Conservation (phyloP, 805 yeast genomes). For the Yarrowia bubula region DNA sequence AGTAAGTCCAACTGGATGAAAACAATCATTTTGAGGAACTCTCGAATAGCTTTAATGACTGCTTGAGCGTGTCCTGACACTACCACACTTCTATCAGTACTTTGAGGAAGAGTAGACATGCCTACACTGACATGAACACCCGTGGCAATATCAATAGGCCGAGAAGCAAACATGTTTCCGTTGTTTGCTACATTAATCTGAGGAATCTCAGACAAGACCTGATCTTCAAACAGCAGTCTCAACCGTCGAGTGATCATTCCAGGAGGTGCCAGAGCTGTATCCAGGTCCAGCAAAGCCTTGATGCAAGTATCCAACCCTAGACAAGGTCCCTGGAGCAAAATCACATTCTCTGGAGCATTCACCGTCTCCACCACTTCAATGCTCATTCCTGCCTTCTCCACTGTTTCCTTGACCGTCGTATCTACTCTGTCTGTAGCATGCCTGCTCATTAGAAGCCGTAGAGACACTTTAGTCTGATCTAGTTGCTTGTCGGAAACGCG, state of each 20-base stretch:
- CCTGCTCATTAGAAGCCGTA: constrained; percentile 7
- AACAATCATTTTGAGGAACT: constrained; percentile 14
- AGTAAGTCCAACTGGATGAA: background rate
- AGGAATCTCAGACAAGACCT: background rate
- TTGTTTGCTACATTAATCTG: background rate
- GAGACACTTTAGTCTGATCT: constrained; percentile 1
- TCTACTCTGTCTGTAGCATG: constrained; percentile 9
- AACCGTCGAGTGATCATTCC: constrained; percentile 15
- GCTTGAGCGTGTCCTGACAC: background rate
- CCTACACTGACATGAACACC: constrained; percentile 15
- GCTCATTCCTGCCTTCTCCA: constrained; percentile 18
- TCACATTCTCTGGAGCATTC: constrained; percentile 14
- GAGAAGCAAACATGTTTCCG: constrained; percentile 13
- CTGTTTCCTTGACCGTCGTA: constrained; percentile 1
- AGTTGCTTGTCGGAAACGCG: background rate
- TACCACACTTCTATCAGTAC: constrained; percentile 14
- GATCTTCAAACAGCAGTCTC: constrained; percentile 2
- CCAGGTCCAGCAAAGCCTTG: constrained; percentile 5
- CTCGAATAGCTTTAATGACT: constrained; percentile 4
- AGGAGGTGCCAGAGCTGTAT: constrained; percentile 14
- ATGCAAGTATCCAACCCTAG: constrained; percentile 1
- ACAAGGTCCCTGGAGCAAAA: constrained; percentile 10
- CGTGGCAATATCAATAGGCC: constrained; percentile 3
- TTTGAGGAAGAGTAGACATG: constrained; percentile 14
- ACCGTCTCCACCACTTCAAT: constrained; percentile 13